Percentiles rank a stretch among this genome's conserved stretches.
Conservation (phyloP, 257 asterid species). For the Penstemon davidsonii region DNA sequence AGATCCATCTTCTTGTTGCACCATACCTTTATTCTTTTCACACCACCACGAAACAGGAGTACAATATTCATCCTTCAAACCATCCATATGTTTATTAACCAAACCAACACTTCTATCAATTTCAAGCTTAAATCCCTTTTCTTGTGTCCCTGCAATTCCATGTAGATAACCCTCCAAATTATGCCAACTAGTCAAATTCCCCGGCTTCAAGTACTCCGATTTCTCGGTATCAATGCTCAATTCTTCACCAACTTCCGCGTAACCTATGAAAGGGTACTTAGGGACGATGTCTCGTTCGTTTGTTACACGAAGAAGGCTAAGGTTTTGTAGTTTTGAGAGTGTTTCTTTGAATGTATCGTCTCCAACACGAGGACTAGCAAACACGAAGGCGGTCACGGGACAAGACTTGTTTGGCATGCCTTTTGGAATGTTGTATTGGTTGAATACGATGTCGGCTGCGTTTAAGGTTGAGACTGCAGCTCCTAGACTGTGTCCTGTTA, state of each 20-base stretch:
- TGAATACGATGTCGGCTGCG: slow-evolving; percentile 62
- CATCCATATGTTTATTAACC: slow-evolving; percentile 55
- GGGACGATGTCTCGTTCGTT: slow-evolving; percentile 66
- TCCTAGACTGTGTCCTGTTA: slow-evolving; percentile 84
- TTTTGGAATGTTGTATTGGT: slow-evolving; percentile 48
- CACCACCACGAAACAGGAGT: slow-evolving; percentile 72
- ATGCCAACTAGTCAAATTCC: slow-evolving; percentile 49
- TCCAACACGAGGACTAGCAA: slow-evolving; percentile 78
- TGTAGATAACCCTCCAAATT: slow-evolving; percentile 68
- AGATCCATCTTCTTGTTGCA: slow-evolving; percentile 73
- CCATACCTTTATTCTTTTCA: slow-evolving; percentile 67
- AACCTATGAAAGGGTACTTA: slow-evolving; percentile 44
- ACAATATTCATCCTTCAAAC: slow-evolving; percentile 50
- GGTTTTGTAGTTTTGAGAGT: slow-evolving; percentile 26
- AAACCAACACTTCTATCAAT: slow-evolving; percentile 54
- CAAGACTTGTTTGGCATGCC: slow-evolving; percentile 42
- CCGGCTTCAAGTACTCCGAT: slow-evolving; percentile 56
- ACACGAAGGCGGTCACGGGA: slow-evolving; percentile 66
- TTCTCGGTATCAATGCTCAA: slow-evolving; percentile 50
- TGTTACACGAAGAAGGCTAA: slow-evolving; percentile 44
- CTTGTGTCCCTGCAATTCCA: slow-evolving; percentile 77
- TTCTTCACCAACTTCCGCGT: slow-evolving; percentile 67
- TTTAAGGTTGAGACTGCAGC: slow-evolving; percentile 69
- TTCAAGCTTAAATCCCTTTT: slow-evolving; percentile 55
- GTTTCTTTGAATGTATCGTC: slow-evolving; percentile 37